Conservation (phyloP, 495 filamentous ascomycete species). For the Jackrogersella multiformis region DNA sequence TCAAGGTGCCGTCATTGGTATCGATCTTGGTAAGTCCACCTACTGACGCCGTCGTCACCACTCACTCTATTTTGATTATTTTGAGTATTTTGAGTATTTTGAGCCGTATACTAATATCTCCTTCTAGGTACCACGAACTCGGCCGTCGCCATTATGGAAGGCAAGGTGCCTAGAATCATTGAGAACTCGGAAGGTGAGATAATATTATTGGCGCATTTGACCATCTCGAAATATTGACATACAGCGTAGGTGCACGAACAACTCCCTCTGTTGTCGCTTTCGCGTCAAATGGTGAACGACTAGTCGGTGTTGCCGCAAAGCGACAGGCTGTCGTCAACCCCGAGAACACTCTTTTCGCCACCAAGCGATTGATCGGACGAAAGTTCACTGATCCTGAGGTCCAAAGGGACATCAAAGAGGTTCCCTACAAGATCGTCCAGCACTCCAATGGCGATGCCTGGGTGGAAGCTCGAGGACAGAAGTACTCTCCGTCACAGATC, state of each 20-base stretch:
- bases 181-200: slow-evolving; percentile 91
- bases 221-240: slow-evolving; percentile 17
- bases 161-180: slow-evolving; percentile 93
- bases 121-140: slow-evolving; percentile 92
- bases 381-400: slow-evolving; percentile 97
- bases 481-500: slow-evolving; percentile 98
- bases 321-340: slow-evolving; percentile 99
- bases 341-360: slow-evolving; percentile 98
- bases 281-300: slow-evolving; percentile 93
- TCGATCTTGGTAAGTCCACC: slow-evolving; percentile 86
- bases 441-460: slow-evolving; percentile 98
- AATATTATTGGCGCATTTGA: neutral
- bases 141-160: slow-evolving; percentile 97
- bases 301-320: slow-evolving; percentile 98
- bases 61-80: too few species aligned
- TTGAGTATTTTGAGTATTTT: too few species aligned
- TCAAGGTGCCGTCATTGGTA: slow-evolving; percentile 96
- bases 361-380: slow-evolving; percentile 98
- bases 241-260: slow-evolving; percentile 80
- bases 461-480: slow-evolving; percentile 94
- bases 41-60: neutral
- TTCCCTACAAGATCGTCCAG: slow-evolving; percentile 99
- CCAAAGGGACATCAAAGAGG: slow-evolving; percentile 97
- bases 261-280: slow-evolving; percentile 98
- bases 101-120: slow-evolving; percentile 41